A percentile compares a stretch with the other conserved stretches of the same genome.
These are phyloP conservation scores for Pholiota microspora DNA, from an alignment of 768 basidiomycete species.

Conservation along the genomic window DNA sequence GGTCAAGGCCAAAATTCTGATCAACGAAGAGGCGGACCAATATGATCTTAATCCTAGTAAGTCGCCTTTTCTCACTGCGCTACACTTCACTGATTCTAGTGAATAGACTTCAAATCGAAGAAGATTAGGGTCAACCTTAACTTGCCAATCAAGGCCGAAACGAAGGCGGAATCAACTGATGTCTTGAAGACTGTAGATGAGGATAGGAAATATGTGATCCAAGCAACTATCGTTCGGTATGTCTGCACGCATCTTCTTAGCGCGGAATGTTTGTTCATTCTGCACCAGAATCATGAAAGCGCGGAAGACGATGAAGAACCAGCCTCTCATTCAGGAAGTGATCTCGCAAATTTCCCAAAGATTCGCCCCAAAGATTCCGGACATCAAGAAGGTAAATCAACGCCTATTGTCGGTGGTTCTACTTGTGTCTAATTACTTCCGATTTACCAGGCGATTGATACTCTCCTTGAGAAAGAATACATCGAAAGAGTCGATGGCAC, in stretches of 20 bases:
- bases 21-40: slow-evolving; percentile 85
- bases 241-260: slow-evolving; percentile 15
- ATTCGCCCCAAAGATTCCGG: slow-evolving; percentile 91
- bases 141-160: slow-evolving; percentile 90
- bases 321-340: slow-evolving; percentile 85
- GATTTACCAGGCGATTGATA: slow-evolving; percentile 77
- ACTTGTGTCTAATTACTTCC: background rate
- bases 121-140: slow-evolving; percentile 93
- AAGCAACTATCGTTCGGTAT: slow-evolving; percentile 88
- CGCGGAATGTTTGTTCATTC: slow-evolving; percentile 3
- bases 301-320: slow-evolving; percentile 93
- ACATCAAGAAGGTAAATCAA: slow-evolving; percentile 85
- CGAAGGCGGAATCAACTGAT: slow-evolving; percentile 86
- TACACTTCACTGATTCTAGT: background rate
- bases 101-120: slow-evolving; percentile 83
- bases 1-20: slow-evolving; percentile 84
- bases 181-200: slow-evolving; percentile 97
- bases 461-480: slow-evolving; percentile 95
- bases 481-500: slow-evolving; percentile 91
- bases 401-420: background rate
- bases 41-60: slow-evolving; percentile 85
- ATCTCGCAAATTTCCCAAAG: slow-evolving; percentile 85
- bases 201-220: slow-evolving; percentile 95
- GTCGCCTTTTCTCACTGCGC: slow-evolving; percentile 13
- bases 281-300: slow-evolving; percentile 85